Evolutionary conservation across 192 early-diverging fungal genomes (phyloP).

Genomic region (Backusella australiensis): DNA sequence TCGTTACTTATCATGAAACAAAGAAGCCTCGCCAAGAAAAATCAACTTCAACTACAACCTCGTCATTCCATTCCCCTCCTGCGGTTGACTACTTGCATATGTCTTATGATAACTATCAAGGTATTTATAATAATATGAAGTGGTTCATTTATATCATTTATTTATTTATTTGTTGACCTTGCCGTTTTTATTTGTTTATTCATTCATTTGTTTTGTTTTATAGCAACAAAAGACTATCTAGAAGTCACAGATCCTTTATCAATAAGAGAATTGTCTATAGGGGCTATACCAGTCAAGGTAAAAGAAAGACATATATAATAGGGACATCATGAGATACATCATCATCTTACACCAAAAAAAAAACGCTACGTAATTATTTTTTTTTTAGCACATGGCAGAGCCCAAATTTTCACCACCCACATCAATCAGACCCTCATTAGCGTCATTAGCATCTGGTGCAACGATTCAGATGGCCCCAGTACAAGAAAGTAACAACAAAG

Average conservation of each 20-base stretch:
- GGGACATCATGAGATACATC: neutral
- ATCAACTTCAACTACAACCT: neutral
- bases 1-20: conserved; percentile 89
- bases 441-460: conserved; percentile 22
- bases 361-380: neutral
- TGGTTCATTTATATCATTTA: too few relatives aligned
- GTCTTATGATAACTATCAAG: conserved; percentile 9
- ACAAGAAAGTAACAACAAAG: conserved; percentile 10
- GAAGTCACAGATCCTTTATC: neutral
- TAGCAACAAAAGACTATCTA: neutral
- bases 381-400: neutral
- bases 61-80: conserved; percentile 13
- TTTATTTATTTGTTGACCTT: neutral
- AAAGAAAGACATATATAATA: neutral
- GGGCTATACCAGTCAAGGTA: neutral
- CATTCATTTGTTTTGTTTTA: neutral
- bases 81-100: neutral
- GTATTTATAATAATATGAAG: neutral
- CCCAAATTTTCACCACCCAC: conserved; percentile 1
- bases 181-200: neutral
- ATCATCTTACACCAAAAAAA: neutral
- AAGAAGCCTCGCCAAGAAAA: conserved; percentile 71
- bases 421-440: conserved; percentile 14
- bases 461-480: conserved; percentile 16
- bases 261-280: conserved; percentile 4